phyloP scores from a whole-genome alignment of 1,284 basidiomycete species.

The Cryptococcus wingfieldii region DNA sequence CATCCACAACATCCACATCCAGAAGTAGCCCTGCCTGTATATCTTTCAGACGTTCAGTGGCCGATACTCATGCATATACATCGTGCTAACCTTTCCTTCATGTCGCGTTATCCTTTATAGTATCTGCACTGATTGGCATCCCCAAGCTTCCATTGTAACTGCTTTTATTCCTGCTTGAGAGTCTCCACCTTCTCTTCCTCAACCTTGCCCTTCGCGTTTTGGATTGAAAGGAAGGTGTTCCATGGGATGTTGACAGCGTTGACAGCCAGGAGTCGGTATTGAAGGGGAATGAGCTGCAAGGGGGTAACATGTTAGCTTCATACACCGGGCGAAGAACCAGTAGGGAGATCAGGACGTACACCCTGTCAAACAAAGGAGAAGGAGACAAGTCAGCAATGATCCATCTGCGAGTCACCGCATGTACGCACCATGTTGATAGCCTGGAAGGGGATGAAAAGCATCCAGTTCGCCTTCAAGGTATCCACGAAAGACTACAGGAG shows the following conservation, averaged over 20 bases:
- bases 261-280: conserved; percentile 48
- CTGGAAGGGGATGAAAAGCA: conserved; percentile 49
- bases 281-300: conserved; percentile 47
- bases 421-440: conserved; percentile 45
- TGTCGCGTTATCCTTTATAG: too few species aligned
- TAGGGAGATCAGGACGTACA: conserved; percentile 13
- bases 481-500: conserved; percentile 32
- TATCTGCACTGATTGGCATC: too few species aligned
- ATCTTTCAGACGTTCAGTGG: too few species aligned
- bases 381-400: not conserved
- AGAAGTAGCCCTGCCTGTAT: too few species aligned
- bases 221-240: conserved; percentile 50
- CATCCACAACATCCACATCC: too few species aligned
- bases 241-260: conserved; percentile 51
- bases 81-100: too few species aligned
- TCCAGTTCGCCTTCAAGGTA: conserved; percentile 47
- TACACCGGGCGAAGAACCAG: not conserved
- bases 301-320: not conserved
- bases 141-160: not conserved
- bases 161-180: conserved; percentile 8
- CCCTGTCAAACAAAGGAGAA: conserved; percentile 8
- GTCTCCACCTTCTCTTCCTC: conserved; percentile 10
- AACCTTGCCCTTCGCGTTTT: conserved; percentile 36
- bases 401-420: not conserved
- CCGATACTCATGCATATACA: too few species aligned